Evolutionary conservation across 2,329 filamentous ascomycete species (phyloP).

Genomic region (Colletotrichum aenigma): DNA sequence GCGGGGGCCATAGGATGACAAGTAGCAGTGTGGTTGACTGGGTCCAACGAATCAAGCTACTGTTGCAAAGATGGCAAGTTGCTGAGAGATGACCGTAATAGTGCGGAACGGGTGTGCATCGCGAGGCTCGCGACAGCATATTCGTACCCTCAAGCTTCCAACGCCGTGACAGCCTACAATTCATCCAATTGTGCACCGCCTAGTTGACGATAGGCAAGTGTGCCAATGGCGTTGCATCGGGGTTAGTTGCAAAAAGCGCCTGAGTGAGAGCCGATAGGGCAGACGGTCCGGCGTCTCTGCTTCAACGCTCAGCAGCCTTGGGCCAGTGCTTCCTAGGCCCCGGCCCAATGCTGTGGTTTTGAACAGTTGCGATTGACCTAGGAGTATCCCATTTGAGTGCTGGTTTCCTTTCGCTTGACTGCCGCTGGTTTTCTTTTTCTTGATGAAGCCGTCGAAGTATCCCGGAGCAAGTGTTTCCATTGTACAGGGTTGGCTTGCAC

Average conservation of each 20-base stretch:
- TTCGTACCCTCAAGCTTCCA: no score
- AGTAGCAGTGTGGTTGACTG: background rate
- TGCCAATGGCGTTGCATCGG: background rate
- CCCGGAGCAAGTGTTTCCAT: background rate
- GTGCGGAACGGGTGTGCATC: background rate
- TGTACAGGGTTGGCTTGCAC: background rate
- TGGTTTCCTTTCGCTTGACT: background rate
- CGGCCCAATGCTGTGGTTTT: background rate
- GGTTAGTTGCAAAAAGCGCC: background rate
- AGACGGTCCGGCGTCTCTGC: background rate
- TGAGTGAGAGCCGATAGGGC: background rate
- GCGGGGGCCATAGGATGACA: background rate
- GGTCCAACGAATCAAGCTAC: background rate
- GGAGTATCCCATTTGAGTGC: background rate
- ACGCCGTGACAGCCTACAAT: background rate
- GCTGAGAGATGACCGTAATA: background rate
- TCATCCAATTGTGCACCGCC: background rate
- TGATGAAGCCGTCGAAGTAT: background rate
- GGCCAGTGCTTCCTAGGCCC: background rate
- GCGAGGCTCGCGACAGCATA: no score
- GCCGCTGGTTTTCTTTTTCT: background rate
- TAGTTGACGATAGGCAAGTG: background rate
- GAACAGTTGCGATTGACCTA: background rate
- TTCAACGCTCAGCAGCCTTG: background rate
- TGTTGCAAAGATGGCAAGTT: background rate